Evolutionary conservation across 2,329 filamentous ascomycete species (phyloP), one percentile per base, ranked within the genome.

Genomic region (Fonsecaea pedrosoi): DNA sequence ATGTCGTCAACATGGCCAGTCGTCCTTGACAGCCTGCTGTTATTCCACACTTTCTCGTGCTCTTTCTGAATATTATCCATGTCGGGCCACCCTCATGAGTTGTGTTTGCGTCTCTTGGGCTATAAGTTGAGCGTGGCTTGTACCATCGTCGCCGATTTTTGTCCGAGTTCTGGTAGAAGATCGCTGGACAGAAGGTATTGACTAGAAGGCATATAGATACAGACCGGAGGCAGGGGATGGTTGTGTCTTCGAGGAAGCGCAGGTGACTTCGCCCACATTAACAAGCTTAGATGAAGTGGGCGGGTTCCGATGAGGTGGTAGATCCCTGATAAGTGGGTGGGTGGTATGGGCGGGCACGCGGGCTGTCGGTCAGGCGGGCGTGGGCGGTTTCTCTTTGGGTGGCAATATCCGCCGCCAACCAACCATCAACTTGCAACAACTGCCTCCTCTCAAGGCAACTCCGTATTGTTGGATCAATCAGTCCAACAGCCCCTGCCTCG

Each of bases 1-100:
- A 94, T 90, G 67, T 87, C 86, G 76, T 98, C 92, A 18, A 96
- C 90, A 84, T 96, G 89, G 38, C 87, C 82, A 65, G 96, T 88
- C 45, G 89, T 89, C 64, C 90, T 86, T 3, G 86, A 86, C 54
- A 94, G 85, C 75, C 89, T 90, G 37, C 89, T 87, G 70, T 86
- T 88, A 75, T 86, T 88, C 74, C 87, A 86, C 67, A 96, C 87
- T 74, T 88, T 87, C 71, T 88, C 85, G 72, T 95, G 86, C 76
- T 96, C 92, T 73, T 88, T 88, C 77, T 91, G 86, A 71, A 97
- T 82, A 65, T 82, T 79, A 72, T 89, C 87, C 87, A 89, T 89
- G 60, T 70, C 73, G 59, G 40, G 40, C 18, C 30, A 50, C 30
- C 15, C 45, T 60, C 32, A 48, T 56, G 34, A 56, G 34, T 12